Percentiles rank a stretch among this genome's conserved stretches.
Conservation (phyloP, 163 green algal species). For the Coccomyxa subellipsoidea region DNA sequence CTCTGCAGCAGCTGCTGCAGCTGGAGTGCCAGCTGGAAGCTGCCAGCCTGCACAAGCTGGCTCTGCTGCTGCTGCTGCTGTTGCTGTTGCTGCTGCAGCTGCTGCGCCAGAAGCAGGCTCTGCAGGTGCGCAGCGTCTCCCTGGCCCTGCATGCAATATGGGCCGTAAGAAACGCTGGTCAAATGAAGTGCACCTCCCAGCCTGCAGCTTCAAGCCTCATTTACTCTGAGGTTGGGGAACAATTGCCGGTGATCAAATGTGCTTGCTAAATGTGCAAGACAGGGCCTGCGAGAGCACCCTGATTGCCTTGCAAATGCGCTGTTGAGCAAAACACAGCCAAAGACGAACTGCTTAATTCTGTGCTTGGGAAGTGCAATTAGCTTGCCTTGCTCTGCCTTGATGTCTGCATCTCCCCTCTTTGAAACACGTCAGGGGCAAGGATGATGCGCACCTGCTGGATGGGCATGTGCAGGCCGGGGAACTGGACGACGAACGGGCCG, state of each 20-base stretch:
- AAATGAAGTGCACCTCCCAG: not conserved
- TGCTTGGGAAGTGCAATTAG: too few species aligned
- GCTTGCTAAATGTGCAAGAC: too few species aligned
- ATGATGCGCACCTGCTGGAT: not conserved
- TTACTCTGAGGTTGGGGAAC: not conserved
- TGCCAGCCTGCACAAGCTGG: constrained; percentile 14
- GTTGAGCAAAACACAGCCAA: too few species aligned
- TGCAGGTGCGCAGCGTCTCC: not conserved
- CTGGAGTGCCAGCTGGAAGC: constrained; percentile 19
- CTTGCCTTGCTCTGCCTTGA: too few species aligned
- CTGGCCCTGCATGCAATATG: not conserved
- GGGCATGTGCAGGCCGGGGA: not conserved
- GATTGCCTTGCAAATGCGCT: not conserved
- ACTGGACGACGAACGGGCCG: not conserved
- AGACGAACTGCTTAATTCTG: too few species aligned
- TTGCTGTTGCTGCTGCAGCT: constrained; percentile 15
- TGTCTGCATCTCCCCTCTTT: too few species aligned
- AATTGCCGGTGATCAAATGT: not conserved
- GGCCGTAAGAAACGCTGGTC: not conserved
- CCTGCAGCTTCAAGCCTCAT: not conserved
- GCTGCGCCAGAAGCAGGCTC: not conserved
- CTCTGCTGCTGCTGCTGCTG: not conserved
- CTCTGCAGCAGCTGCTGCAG: constrained; percentile 22
- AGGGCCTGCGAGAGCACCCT: not conserved
- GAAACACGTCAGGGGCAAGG: not conserved